Evolutionary conservation across 2,329 filamentous ascomycete genomes (phyloP).

Genomic region (Ciborinia camelliae): DNA sequence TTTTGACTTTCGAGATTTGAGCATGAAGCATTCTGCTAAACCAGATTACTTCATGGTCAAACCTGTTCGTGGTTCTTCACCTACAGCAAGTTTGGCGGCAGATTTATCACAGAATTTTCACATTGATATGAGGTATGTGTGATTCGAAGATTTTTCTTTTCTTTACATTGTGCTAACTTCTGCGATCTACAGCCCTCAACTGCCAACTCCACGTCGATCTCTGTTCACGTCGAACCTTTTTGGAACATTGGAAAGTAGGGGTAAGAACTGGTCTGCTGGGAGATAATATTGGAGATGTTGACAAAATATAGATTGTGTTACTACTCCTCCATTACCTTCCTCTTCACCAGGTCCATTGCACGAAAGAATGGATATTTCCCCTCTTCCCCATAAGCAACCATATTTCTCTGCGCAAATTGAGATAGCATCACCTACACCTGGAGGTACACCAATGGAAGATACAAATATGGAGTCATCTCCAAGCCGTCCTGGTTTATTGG

Average conservation of each 20-base stretch:
- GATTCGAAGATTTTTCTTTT: not conserved
- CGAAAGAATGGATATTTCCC: slow-evolving; percentile 91
- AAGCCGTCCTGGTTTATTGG: slow-evolving; percentile 47
- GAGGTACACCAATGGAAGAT: slow-evolving; percentile 41
- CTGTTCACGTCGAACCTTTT: slow-evolving; percentile 76
- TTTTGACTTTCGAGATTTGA: slow-evolving; percentile 74
- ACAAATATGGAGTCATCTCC: slow-evolving; percentile 58
- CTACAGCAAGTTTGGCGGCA: slow-evolving; percentile 83
- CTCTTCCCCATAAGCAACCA: slow-evolving; percentile 80
- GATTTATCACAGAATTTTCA: slow-evolving; percentile 97
- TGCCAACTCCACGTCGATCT: slow-evolving; percentile 78
- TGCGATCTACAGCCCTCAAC: slow-evolving; percentile 62
- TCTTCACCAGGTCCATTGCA: slow-evolving; percentile 72
- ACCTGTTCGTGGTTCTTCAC: slow-evolving; percentile 78
- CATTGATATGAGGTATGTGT: slow-evolving; percentile 81
- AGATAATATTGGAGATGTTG: slow-evolving; percentile 38
- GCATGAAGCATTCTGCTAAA: slow-evolving; percentile 64
- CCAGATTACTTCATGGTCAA: slow-evolving; percentile 81
- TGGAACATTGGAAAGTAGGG: slow-evolving; percentile 37
- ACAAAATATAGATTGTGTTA: slow-evolving; percentile 62
- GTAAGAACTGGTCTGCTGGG: slow-evolving; percentile 47
- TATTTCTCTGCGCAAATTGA: slow-evolving; percentile 60
- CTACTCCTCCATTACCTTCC: slow-evolving; percentile 78
- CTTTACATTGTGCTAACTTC: slow-evolving; percentile 13
- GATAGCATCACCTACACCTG: slow-evolving; percentile 69